Percentiles rank a stretch among this genome's conserved stretches.
These are phyloP conservation scores for Tolypocladium tropicale DNA, from an alignment of 2,329 filamentous ascomycete species.

Conservation along the genomic window DNA sequence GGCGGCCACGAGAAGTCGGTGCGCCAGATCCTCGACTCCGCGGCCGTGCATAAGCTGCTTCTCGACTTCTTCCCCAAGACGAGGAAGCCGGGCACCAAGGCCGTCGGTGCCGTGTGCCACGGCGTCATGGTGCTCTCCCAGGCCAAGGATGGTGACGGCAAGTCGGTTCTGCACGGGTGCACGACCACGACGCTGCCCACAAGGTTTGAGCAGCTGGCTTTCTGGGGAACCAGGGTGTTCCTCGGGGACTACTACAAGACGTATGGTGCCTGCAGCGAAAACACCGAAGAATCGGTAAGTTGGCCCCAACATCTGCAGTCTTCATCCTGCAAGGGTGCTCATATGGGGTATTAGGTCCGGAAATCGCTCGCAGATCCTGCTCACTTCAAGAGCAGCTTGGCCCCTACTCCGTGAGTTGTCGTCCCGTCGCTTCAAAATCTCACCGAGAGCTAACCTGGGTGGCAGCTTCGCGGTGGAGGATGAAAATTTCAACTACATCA, in stretches of 20 bases:
- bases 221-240: slow-evolving; percentile 35
- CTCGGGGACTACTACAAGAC: slow-evolving; percentile 48
- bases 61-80: slow-evolving; percentile 37
- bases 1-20: slow-evolving; percentile 44
- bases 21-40: slow-evolving; percentile 39
- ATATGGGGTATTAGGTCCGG: slow-evolving; percentile 22
- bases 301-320: background rate
- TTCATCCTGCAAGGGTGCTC: background rate
- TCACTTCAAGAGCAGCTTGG: slow-evolving; percentile 34
- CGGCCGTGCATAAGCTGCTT: slow-evolving; percentile 31
- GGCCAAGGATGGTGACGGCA: slow-evolving; percentile 27
- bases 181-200: slow-evolving; percentile 37
- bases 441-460: background rate
- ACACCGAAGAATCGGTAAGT: slow-evolving; percentile 35
- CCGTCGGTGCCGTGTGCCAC: slow-evolving; percentile 39
- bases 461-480: slow-evolving; percentile 38
- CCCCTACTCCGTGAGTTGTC: slow-evolving; percentile 28
- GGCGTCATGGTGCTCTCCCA: slow-evolving; percentile 40
- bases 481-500: slow-evolving; percentile 37
- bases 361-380: slow-evolving; percentile 29
- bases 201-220: slow-evolving; percentile 37
- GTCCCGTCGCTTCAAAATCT: background rate
- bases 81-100: slow-evolving; percentile 30
- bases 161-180: slow-evolving; percentile 35
- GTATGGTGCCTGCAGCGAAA: slow-evolving; percentile 38